Evolutionary conservation across 106 monocot genomes (phyloP).

Genomic region (Amphibolis antarctica): DNA sequence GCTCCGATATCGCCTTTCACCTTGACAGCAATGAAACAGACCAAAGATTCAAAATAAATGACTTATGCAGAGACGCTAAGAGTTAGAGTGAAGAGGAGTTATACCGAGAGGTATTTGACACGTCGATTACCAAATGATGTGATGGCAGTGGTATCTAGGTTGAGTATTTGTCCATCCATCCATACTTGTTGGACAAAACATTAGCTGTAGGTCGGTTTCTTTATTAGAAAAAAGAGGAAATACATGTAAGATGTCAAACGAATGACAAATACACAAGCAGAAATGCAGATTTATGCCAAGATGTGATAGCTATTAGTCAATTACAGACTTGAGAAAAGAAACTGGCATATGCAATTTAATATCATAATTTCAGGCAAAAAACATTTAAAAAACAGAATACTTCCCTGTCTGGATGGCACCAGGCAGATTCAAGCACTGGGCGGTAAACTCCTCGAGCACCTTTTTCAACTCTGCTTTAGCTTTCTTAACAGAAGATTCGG

Average conservation of each 20-base stretch:
- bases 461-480: constrained; percentile 83
- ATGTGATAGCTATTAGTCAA: background rate
- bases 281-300: background rate
- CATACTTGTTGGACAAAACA: too few species aligned
- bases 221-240: background rate
- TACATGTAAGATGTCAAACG: background rate
- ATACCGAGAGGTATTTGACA: too few species aligned
- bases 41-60: too few species aligned
- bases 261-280: background rate
- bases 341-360: background rate
- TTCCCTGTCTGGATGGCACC: constrained; percentile 86
- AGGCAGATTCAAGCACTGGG: constrained; percentile 56
- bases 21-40: too few species aligned
- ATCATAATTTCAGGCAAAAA: background rate
- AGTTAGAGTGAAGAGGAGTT: too few species aligned
- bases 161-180: too few species aligned
- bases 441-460: constrained; percentile 75
- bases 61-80: too few species aligned
- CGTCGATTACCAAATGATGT: too few species aligned
- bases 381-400: constrained; percentile 54
- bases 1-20: too few species aligned
- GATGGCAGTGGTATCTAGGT: too few species aligned
- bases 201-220: too few species aligned
- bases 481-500: constrained; percentile 88
- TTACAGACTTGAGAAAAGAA: constrained; percentile 1